phyloP scores from a whole-genome alignment of 2,329 filamentous ascomycete species.

The Ampelomyces quisqualis region DNA sequence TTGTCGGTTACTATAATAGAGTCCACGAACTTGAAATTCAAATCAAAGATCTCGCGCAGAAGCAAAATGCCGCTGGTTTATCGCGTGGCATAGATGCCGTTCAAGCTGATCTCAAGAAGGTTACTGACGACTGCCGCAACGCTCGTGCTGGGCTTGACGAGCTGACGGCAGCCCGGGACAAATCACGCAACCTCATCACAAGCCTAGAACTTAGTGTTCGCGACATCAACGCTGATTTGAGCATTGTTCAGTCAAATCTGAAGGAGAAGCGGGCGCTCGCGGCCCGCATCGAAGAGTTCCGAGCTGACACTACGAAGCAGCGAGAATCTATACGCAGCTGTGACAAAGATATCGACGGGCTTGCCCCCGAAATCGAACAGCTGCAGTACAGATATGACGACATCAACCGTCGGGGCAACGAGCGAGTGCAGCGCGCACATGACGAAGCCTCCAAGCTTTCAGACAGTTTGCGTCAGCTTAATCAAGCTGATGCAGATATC shows the following conservation, averaged over 20 bases:
- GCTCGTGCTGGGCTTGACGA: constrained; percentile 66
- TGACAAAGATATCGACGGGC: constrained; percentile 70
- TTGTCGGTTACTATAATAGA: constrained; percentile 70
- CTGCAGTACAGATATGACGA: constrained; percentile 78
- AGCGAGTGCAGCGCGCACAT: constrained; percentile 70
- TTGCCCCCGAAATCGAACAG: constrained; percentile 74
- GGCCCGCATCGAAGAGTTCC: constrained; percentile 71
- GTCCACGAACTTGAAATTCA: constrained; percentile 70
- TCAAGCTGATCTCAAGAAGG: constrained; percentile 68
- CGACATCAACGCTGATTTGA: constrained; percentile 72
- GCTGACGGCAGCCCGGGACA: constrained; percentile 69
- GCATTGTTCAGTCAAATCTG: constrained; percentile 68
- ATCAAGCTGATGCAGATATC: constrained; percentile 74
- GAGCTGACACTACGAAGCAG: constrained; percentile 66
- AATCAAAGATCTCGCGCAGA: constrained; percentile 71
- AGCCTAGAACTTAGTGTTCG: constrained; percentile 74
- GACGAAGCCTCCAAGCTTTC: constrained; percentile 70
- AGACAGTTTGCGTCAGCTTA: constrained; percentile 74
- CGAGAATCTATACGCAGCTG: constrained; percentile 67
- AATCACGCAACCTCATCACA: constrained; percentile 66
- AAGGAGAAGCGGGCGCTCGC: constrained; percentile 76
- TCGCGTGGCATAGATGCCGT: constrained; percentile 79
- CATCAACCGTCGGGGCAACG: constrained; percentile 67
- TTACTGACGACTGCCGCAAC: constrained; percentile 66
- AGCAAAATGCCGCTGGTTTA: constrained; percentile 67